Evolutionary conservation across 108 stramenopile genomes (phyloP).

Genomic region (Schizochytrium sp.): DNA sequence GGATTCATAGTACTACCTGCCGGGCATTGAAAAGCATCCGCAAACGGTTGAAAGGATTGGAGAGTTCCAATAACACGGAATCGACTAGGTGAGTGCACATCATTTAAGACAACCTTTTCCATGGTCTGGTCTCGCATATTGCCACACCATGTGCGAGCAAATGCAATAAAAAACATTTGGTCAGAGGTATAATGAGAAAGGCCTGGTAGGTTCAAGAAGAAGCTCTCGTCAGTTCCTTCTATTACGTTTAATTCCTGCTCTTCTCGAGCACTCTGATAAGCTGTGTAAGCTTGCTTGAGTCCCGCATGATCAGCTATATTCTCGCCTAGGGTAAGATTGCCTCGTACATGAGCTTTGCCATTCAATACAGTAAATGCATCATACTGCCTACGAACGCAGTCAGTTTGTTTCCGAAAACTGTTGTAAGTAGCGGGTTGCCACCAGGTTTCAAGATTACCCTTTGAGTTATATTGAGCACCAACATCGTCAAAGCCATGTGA

Average conservation of each 20-base stretch:
- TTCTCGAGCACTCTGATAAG: conserved; percentile 13
- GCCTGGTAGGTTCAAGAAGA: conserved; percentile 17
- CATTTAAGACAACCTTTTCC: conserved; percentile 39
- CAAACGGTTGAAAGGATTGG: conserved; percentile 14
- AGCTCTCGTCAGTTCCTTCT: background rate
- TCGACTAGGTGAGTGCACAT: conserved; percentile 6
- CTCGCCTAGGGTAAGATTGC: conserved; percentile 58
- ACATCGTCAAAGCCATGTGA: conserved; percentile 45
- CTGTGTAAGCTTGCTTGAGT: conserved; percentile 41
- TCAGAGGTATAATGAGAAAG: background rate
- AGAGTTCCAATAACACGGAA: conserved; percentile 52
- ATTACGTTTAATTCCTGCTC: background rate
- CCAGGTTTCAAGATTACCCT: conserved; percentile 47
- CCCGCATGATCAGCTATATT: conserved; percentile 52
- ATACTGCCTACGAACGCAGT: conserved; percentile 37
- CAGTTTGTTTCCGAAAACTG: background rate
- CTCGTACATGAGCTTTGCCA: background rate
- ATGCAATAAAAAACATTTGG: conserved; percentile 47
- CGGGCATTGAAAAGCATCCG: conserved; percentile 40
- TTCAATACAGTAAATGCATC: background rate
- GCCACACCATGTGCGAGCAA: conserved; percentile 22
- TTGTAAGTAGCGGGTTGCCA: conserved; percentile 27
- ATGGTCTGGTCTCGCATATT: conserved; percentile 19
- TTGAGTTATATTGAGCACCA: conserved; percentile 38
- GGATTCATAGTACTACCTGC: conserved; percentile 19